phyloP scores from a whole-genome alignment of 306 rosid species.

The Trifolium fragiferum region DNA sequence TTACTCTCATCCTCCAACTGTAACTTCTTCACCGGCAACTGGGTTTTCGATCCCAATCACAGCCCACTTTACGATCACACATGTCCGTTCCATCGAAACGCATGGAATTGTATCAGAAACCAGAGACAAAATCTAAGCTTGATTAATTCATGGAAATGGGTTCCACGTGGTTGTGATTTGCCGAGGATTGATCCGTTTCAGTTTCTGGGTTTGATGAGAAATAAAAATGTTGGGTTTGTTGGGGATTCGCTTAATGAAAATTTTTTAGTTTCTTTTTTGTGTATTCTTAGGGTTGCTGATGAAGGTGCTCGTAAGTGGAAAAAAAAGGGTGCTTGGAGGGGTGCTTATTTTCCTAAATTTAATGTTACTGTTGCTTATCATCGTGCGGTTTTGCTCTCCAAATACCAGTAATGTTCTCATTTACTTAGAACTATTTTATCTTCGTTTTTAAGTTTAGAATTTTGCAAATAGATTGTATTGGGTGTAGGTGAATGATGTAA shows the following conservation, averaged over 20 bases:
- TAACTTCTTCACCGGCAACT: slow-evolving; percentile 61
- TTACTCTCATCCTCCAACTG: slow-evolving; percentile 48
- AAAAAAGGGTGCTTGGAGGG: slow-evolving; percentile 89
- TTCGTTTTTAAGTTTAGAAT: background rate
- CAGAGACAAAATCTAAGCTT: slow-evolving; percentile 64
- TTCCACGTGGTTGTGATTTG: slow-evolving; percentile 63
- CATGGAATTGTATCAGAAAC: slow-evolving; percentile 91
- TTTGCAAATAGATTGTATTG: slow-evolving; percentile 11
- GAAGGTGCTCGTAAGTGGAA: slow-evolving; percentile 80
- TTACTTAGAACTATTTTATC: background rate
- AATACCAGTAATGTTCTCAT: slow-evolving; percentile 60
- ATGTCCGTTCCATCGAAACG: slow-evolving; percentile 86
- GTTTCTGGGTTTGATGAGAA: slow-evolving; percentile 68
- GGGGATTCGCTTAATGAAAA: slow-evolving; percentile 93
- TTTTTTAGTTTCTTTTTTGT: slow-evolving; percentile 73
- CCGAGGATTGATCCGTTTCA: slow-evolving; percentile 66
- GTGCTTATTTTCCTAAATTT: slow-evolving; percentile 83
- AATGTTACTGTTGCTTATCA: slow-evolving; percentile 85
- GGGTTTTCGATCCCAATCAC: slow-evolving; percentile 69
- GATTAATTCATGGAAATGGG: slow-evolving; percentile 88
- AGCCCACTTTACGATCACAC: slow-evolving; percentile 72
- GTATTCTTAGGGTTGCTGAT: slow-evolving; percentile 76
- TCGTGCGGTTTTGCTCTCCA: slow-evolving; percentile 87
- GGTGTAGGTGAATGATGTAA: background rate
- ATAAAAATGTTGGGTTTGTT: slow-evolving; percentile 76